These are phyloP conservation scores for Penicillium turbatum DNA, from an alignment of 495 filamentous ascomycete genomes.

Conservation along the genomic window DNA sequence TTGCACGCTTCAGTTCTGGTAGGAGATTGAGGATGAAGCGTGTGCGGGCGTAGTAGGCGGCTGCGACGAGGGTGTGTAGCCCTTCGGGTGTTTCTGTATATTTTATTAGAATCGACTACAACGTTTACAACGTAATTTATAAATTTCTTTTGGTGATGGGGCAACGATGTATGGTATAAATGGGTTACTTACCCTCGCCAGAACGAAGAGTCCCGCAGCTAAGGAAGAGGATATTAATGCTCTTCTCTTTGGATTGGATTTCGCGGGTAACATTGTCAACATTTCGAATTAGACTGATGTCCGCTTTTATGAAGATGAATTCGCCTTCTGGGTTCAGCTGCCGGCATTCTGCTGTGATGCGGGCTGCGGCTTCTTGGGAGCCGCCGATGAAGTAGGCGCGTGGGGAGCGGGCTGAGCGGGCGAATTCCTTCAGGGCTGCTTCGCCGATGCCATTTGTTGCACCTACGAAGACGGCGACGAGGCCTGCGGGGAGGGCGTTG, in stretches of 20 bases:
- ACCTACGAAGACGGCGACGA: slow-evolving; percentile 57
- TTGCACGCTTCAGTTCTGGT: slow-evolving; percentile 48
- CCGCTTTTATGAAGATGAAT: slow-evolving; percentile 54
- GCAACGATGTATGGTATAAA: neutral
- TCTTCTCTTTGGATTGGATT: slow-evolving; percentile 51
- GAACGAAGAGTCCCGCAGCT: slow-evolving; percentile 15
- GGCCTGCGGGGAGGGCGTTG: slow-evolving; percentile 31
- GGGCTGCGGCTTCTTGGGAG: slow-evolving; percentile 40
- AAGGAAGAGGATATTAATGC: slow-evolving; percentile 59
- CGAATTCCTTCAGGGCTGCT: slow-evolving; percentile 50
- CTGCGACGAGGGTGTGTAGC: slow-evolving; percentile 48
- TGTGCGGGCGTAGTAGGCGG: slow-evolving; percentile 59
- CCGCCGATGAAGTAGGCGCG: slow-evolving; percentile 46
- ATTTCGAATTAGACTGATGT: slow-evolving; percentile 52
- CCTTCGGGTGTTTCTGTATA: slow-evolving; percentile 53
- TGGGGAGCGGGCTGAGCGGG: slow-evolving; percentile 38
- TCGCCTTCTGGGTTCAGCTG: slow-evolving; percentile 21
- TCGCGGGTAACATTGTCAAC: slow-evolving; percentile 59
- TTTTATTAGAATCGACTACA: too few relatives aligned
- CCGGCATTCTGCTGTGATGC: slow-evolving; percentile 44
- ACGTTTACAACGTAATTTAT: too few relatives aligned
- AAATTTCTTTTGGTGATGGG: too few relatives aligned
- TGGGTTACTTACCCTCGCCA: slow-evolving; percentile 12
- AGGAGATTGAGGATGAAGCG: slow-evolving; percentile 62
- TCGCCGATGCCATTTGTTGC: slow-evolving; percentile 61